Conservation (phyloP, 2,329 filamentous ascomycete species). For the Colletotrichum lentis region DNA sequence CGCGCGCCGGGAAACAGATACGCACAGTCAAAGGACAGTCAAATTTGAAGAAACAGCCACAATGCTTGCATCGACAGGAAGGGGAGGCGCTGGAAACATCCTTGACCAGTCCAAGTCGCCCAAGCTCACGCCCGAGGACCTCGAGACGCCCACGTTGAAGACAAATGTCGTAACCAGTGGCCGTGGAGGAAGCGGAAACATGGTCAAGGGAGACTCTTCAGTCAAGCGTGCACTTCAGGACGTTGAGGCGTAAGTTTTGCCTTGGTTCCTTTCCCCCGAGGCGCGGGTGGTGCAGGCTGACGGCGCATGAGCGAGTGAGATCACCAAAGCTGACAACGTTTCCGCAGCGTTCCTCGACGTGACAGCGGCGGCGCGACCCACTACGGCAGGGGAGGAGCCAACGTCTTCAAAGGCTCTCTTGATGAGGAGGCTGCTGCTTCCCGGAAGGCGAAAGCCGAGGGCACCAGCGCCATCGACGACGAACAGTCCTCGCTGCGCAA, state of each 20-base stretch:
- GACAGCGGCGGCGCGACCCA: conserved; percentile 68
- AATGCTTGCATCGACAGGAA: conserved; percentile 71
- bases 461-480: conserved; percentile 47
- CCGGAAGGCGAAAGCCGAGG: conserved; percentile 41
- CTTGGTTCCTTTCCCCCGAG: background rate
- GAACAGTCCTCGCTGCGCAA: conserved; percentile 38
- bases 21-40: background rate
- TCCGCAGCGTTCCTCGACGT: conserved; percentile 60
- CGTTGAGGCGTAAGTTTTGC: conserved; percentile 69
- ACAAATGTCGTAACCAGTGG: conserved; percentile 86
- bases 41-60: conserved; percentile 32
- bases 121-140: conserved; percentile 66
- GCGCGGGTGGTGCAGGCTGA: background rate
- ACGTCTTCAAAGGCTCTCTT: conserved; percentile 64
- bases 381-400: conserved; percentile 79
- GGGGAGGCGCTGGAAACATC: conserved; percentile 82
- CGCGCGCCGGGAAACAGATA: background rate
- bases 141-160: conserved; percentile 86
- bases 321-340: conserved; percentile 30
- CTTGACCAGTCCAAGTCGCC: conserved; percentile 59
- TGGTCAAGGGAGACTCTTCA: conserved; percentile 75
- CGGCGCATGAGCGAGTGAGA: too few relatives aligned
- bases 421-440: conserved; percentile 51
- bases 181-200: conserved; percentile 87
- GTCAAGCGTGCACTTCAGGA: conserved; percentile 85